Conservation (phyloP, 2,329 filamentous ascomycete species). For the Magnaporthiopsis rhizophila region DNA sequence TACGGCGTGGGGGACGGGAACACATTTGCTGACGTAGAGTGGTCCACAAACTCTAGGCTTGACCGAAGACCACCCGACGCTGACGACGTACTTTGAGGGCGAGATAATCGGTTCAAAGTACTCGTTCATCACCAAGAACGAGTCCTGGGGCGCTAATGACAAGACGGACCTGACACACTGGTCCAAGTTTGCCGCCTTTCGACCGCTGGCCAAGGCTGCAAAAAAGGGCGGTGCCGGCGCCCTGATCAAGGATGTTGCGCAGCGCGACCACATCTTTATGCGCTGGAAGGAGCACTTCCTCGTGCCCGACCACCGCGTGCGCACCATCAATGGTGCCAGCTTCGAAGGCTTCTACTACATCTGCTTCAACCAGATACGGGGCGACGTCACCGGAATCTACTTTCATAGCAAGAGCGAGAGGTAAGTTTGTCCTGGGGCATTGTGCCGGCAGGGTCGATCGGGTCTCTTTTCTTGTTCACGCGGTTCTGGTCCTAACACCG, state of each 20-base stretch:
- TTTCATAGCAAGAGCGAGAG: conserved; percentile 98
- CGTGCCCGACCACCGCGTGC: conserved; percentile 87
- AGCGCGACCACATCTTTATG: conserved; percentile 92
- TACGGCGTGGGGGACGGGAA: neutral
- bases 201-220: conserved; percentile 57
- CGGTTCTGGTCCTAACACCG: conserved; percentile 3
- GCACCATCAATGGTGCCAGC: conserved; percentile 85
- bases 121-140: conserved; percentile 83
- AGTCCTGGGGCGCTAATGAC: conserved; percentile 84
- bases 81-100: conserved; percentile 96
- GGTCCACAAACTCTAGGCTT: conserved; percentile 51
- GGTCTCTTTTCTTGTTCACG: too few relatives aligned
- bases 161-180: conserved; percentile 92
- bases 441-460: neutral
- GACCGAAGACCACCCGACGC: conserved; percentile 91
- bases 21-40: neutral
- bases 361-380: conserved; percentile 88
- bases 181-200: conserved; percentile 82
- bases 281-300: conserved; percentile 98
- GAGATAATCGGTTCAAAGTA: conserved; percentile 96
- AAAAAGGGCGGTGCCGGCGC: conserved; percentile 50
- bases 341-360: conserved; percentile 99
- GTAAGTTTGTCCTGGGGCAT: conserved; percentile 45
- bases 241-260: conserved; percentile 60
- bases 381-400: conserved; percentile 86